Evolutionary conservation across 2,329 filamentous ascomycete species (phyloP).

Genomic region (Clonostachys solani): DNA sequence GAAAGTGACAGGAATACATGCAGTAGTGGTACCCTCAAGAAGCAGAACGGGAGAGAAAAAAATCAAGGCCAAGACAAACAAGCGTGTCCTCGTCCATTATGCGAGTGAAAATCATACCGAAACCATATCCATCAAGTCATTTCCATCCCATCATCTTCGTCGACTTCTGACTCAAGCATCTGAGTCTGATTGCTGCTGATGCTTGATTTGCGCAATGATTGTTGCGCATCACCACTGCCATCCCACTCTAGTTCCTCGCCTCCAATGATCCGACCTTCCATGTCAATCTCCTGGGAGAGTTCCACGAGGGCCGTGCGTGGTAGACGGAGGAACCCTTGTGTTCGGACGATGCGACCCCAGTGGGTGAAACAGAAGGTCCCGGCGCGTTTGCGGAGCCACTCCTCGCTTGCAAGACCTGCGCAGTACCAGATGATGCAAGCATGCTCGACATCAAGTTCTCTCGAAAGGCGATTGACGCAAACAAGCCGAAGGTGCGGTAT

Average conservation of each 20-base stretch:
- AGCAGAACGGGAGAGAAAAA: too few relatives aligned
- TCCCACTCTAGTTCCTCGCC: slow-evolving; percentile 73
- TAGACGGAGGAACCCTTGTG: slow-evolving; percentile 77
- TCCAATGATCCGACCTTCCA: slow-evolving; percentile 84
- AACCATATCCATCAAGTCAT: slow-evolving; percentile 28
- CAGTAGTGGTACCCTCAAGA: too few relatives aligned
- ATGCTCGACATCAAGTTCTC: slow-evolving; percentile 90
- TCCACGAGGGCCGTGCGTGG: slow-evolving; percentile 80
- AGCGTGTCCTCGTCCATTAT: too few relatives aligned
- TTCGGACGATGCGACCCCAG: slow-evolving; percentile 92
- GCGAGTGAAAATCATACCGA: too few relatives aligned
- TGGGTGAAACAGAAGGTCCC: slow-evolving; percentile 87
- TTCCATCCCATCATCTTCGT: slow-evolving; percentile 62
- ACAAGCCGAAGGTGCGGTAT: slow-evolving; percentile 89
- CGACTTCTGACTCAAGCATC: slow-evolving; percentile 50
- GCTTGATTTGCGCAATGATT: slow-evolving; percentile 50
- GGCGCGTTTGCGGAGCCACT: slow-evolving; percentile 87
- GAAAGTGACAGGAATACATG: too few relatives aligned
- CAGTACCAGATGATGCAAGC: slow-evolving; percentile 97
- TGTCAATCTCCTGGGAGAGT: slow-evolving; percentile 88
- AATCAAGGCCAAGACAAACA: too few relatives aligned
- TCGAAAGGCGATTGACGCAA: slow-evolving; percentile 84
- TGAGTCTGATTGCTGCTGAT: slow-evolving; percentile 56
- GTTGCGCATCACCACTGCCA: slow-evolving; percentile 38
- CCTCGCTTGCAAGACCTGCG: slow-evolving; percentile 82